Evolutionary conservation across 768 basidiomycete genomes (phyloP), one percentile per base, ranked within the genome.

Genomic region (Calvatia gigantea): DNA sequence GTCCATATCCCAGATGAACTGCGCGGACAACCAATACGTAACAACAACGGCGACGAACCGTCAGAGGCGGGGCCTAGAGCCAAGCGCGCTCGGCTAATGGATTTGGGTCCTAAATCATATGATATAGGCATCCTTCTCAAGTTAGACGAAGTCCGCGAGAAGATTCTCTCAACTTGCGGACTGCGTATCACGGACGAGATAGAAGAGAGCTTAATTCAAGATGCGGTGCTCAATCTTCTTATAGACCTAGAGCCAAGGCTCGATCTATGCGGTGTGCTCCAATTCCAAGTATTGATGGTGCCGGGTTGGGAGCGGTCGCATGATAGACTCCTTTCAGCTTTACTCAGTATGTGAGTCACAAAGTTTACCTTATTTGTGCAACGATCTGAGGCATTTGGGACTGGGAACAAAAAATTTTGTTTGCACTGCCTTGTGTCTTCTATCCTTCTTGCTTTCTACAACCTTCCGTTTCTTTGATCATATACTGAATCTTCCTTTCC

Each of bases 221-320:
- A 45, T 27, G 52, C 43, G n/a, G 46, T 54, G 46, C 38, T 17
- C 25, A 25, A 43, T 9, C 15, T 54, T 33, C 52, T 54, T 27
- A 15, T 54, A 2, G 52, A 54, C 32, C 52, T 54, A 25, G 43
- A 54, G 33, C 9, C n/a, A 5, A 33, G 8, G 2, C 11, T 52
- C 29, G 39, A 31, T 11, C 50, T n/a, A 9, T 41, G 15, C 19
- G 41, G 41, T 1, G 31, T 48, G 6, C 46, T 48, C 46, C 46
- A 48, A 33, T 21, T 48, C 11, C 46, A 48, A 48, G 46, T 48
- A 2, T 11, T 33, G 19, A 48, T 48, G 27, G 19, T 33, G 12
- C 46, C 46, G 14, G 33, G 17, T 15, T 29, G 17, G 2, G 46
- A 27, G 8, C 32, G 19, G 38, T 17, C 19, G n/a, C 37, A 41